These are phyloP conservation scores for Botrytis elliptica DNA, from an alignment of 2,329 filamentous ascomycete genomes.

Conservation along the genomic window DNA sequence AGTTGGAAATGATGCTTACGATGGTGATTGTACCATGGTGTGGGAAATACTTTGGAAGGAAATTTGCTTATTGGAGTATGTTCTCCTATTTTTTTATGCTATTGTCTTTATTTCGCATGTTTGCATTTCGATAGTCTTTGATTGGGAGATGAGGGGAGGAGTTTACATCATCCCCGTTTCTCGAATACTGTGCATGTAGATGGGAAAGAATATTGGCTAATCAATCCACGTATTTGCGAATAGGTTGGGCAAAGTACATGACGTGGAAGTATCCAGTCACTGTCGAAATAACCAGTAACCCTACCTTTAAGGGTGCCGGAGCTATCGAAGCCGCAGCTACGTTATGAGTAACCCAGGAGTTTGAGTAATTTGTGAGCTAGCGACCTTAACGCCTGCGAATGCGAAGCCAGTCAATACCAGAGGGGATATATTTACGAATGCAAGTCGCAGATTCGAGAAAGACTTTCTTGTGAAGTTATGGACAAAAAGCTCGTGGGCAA, in stretches of 20 bases:
- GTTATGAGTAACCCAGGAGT: constrained; percentile 25
- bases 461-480: not conserved
- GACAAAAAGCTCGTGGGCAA: not conserved
- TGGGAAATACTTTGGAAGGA: constrained; percentile 92
- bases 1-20: constrained; percentile 86
- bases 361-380: not conserved
- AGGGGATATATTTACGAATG: not conserved
- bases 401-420: not conserved
- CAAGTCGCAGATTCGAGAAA: not conserved
- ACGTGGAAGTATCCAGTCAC: constrained; percentile 88
- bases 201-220: constrained; percentile 7
- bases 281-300: constrained; percentile 62
- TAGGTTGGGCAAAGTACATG: constrained; percentile 93
- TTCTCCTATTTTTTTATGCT: constrained; percentile 27
- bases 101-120: not conserved
- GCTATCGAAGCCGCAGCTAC: constrained; percentile 56
- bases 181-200: not conserved
- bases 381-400: not conserved
- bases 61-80: constrained; percentile 95
- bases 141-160: not conserved
- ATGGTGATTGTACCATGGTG: constrained; percentile 94
- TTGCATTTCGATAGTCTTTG: not conserved
- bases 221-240: not conserved
- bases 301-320: constrained; percentile 61
- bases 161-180: not conserved